Evolutionary conservation across 306 rosid species (phyloP).

Genomic region (Trifolium repens): DNA sequence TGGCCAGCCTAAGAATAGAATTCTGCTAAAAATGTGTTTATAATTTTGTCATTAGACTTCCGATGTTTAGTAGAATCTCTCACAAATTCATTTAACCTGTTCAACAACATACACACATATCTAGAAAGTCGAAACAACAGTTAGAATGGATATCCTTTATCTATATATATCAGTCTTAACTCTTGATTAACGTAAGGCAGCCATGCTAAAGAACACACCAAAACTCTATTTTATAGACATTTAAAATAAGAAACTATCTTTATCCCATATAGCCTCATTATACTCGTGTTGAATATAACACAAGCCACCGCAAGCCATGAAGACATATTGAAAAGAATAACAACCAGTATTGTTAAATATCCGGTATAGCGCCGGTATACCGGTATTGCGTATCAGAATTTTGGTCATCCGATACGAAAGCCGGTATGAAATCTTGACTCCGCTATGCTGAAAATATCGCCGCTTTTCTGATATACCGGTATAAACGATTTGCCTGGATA

Average conservation of each 20-base stretch:
- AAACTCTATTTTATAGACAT: background rate
- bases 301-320: background rate
- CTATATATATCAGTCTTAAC: slow-evolving; percentile 10
- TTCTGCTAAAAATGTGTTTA: background rate
- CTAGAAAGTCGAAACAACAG: slow-evolving; percentile 13
- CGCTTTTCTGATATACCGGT: too few species aligned
- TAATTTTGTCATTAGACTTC: background rate
- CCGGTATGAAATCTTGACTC: too few species aligned
- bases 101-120: slow-evolving; percentile 8
- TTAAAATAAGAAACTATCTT: background rate
- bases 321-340: background rate
- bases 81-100: background rate
- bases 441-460: too few species aligned
- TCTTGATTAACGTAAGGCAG: background rate
- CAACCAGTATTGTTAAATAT: too few species aligned
- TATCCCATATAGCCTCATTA: slow-evolving; percentile 1
- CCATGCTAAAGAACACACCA: slow-evolving; percentile 3
- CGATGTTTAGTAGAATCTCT: slow-evolving; percentile 4
- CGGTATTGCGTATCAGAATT: too few species aligned
- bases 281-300: background rate
- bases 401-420: too few species aligned
- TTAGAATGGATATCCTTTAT: background rate
- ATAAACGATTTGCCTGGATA: too few species aligned
- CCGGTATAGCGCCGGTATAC: too few species aligned
- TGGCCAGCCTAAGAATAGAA: background rate